phyloP scores from a whole-genome alignment of 164 flowering plant genomes.

The Stephania yunnanensis region DNA sequence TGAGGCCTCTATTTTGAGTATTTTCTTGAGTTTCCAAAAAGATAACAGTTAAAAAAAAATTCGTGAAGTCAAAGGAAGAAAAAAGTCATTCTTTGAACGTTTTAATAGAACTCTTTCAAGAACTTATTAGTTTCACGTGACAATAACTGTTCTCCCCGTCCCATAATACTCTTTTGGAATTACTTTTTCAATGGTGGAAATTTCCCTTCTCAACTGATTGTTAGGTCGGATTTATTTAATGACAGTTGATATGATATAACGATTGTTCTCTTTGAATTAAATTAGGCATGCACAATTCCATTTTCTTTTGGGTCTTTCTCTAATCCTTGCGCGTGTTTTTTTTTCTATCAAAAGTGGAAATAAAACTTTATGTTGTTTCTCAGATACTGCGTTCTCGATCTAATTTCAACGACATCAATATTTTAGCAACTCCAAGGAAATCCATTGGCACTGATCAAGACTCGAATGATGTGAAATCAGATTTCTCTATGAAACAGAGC shows the following conservation, averaged over 20 bases:
- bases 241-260: background rate
- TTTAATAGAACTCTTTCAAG: background rate
- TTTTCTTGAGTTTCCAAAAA: too few relatives aligned
- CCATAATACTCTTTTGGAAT: background rate
- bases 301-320: background rate
- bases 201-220: background rate
- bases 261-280: too few relatives aligned
- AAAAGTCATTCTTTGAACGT: background rate
- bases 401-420: conserved; percentile 42
- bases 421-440: conserved; percentile 68
- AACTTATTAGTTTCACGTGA: background rate
- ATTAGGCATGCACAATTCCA: background rate
- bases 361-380: background rate
- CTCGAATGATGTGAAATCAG: conserved; percentile 21
- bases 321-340: background rate
- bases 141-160: background rate
- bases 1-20: too few relatives aligned
- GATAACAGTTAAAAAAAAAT: background rate
- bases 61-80: background rate
- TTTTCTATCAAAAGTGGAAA: too few relatives aligned
- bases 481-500: conserved; percentile 25
- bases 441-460: conserved; percentile 66
- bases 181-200: background rate
- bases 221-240: background rate
- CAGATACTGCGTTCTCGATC: conserved; percentile 52